Evolutionary conservation across 768 basidiomycete genomes (phyloP), one percentile per base, ranked within the genome.

Genomic region (Strobilomyces echinocephalus): DNA sequence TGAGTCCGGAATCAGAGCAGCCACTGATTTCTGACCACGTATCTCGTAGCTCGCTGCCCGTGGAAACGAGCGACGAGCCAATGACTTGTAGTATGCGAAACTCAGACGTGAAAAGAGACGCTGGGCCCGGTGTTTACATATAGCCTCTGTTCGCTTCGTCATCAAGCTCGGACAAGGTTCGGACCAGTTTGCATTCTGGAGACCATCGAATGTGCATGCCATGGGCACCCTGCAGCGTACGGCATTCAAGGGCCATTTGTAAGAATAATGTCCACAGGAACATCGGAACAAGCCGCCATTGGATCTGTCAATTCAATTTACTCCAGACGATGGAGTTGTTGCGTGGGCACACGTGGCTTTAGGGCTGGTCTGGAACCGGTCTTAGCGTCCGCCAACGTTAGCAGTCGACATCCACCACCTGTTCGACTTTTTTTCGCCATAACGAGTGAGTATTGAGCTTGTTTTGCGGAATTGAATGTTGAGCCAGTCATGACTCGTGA

Each of bases 351-450:
- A 50, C 30, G 55, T 40, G 31, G 38, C 42, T 69, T 68, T 67
- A 68, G 67, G 67, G 67, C 67, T 53, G 68, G 67, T 49, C 26
- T 53, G 31, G 49, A 50, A 49, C 34, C 34, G 26, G 49, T 12
- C 34, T 18, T 33, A 4, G 49, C 26, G 47, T n/a, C 36, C 28
- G 52, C 21, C 48, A 31, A 42, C 41, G 44, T 55, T 60, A 20
- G 33, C 28, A 38, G 36, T 43, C n/a, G 49, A 50, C 56, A 35
- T 46, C 6, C 53, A 55, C 49, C 46, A 21, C 33, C 18, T 30
- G 8, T 52, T 51, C 10, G 49, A 43, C 10, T 38, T 43, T 42
- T 43, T 42, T 49, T 50, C 35, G 48, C 41, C 39, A 38, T 20
- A 41, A 35, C 55, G 44, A 67, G 66, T 68, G 55, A 62, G 66